Conservation (phyloP, 2,329 filamentous ascomycete genomes). For the Penicillium polonicum region DNA sequence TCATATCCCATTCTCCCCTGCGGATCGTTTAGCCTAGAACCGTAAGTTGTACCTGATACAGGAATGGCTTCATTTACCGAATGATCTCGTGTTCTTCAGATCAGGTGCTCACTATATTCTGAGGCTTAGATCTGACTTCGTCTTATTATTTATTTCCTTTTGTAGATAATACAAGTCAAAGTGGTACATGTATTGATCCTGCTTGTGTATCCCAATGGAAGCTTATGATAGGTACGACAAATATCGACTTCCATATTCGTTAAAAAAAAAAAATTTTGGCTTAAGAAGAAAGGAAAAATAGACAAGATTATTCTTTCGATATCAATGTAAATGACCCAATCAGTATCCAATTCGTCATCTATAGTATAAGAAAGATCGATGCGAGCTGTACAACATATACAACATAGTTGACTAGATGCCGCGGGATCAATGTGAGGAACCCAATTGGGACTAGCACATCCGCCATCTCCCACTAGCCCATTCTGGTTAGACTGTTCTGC, state of each 20-base stretch:
- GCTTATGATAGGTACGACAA: background rate
- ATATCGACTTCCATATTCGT: background rate
- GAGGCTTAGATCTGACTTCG: background rate
- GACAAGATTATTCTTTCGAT: no score
- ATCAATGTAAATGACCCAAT: background rate
- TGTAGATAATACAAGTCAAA: background rate
- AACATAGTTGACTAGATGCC: constrained; percentile 7
- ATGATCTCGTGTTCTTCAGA: background rate
- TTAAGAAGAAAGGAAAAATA: no score
- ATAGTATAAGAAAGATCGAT: background rate
- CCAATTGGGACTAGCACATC: constrained; percentile 20
- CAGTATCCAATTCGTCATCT: background rate
- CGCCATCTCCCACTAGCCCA: constrained; percentile 23
- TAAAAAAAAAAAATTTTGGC: background rate
- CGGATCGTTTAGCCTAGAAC: background rate
- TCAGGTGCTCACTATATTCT: background rate
- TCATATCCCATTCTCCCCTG: background rate
- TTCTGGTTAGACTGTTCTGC: constrained; percentile 16
- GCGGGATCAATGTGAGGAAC: constrained; percentile 21
- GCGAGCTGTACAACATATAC: constrained; percentile 4
- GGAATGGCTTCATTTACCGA: background rate
- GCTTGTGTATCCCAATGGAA: background rate
- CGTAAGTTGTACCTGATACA: constrained; percentile 2
- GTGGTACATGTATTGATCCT: background rate
- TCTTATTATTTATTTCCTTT: background rate